A percentile compares a stretch with the other conserved stretches of the same genome.
These are phyloP conservation scores for Yarrowia deformans DNA, from an alignment of 805 yeast species.

Conservation along the genomic window DNA sequence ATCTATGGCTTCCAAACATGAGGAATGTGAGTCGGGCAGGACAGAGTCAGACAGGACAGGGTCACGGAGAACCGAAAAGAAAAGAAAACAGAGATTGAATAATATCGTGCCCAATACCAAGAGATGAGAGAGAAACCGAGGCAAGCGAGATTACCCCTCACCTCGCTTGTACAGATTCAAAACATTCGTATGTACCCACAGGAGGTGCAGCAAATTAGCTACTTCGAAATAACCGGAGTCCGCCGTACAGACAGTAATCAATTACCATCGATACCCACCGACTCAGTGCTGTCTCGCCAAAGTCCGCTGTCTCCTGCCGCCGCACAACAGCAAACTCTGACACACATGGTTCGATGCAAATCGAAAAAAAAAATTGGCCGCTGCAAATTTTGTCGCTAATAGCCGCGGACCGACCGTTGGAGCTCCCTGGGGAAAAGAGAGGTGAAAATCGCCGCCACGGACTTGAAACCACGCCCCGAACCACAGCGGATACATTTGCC, in stretches of 20 bases:
- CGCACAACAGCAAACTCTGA: conserved; percentile 2
- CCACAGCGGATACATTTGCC: conserved; percentile 21
- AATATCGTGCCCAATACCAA: not conserved
- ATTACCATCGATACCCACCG: conserved; percentile 32
- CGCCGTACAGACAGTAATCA: not conserved
- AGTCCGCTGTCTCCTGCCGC: not conserved
- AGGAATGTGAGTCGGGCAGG: not conserved
- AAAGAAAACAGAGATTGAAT: not conserved
- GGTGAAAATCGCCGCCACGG: no score
- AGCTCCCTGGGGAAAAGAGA: not conserved
- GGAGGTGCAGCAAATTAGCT: not conserved
- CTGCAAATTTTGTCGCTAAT: conserved; percentile 2
- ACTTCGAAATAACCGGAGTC: conserved; percentile 1
- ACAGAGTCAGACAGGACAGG: not conserved
- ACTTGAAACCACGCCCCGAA: not conserved
- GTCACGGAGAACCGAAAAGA: not conserved
- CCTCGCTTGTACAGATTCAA: conserved; percentile 1
- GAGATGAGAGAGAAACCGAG: not conserved
- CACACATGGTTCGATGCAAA: not conserved
- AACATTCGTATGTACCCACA: no score
- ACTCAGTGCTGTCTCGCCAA: conserved; percentile 27
- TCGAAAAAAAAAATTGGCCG: not conserved
- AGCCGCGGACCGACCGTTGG: conserved; percentile 28
- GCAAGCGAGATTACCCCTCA: conserved; percentile 27
- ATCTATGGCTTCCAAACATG: conserved; percentile 18